A percentile compares a stretch with the other conserved stretches of the same genome.
Evolutionary conservation across 768 basidiomycete genomes (phyloP).

Genomic region (Boletus reticulatus): DNA sequence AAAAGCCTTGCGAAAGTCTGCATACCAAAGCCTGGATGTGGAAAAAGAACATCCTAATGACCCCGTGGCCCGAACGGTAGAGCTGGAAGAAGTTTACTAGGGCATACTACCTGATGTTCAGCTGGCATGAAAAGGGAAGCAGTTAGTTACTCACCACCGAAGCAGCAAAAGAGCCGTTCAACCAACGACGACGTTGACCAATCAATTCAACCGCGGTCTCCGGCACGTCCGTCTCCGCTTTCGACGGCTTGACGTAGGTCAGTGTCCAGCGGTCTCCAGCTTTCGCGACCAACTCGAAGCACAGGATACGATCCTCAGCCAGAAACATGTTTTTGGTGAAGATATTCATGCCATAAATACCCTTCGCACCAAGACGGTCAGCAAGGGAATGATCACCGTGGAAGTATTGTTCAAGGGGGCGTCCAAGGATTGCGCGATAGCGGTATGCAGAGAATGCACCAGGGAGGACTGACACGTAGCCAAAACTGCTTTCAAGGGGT

Average conservation of each 20-base stretch:
- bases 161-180: conserved; percentile 95
- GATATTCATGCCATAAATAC: conserved; percentile 95
- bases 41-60: conserved; percentile 95
- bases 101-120: conserved; percentile 59
- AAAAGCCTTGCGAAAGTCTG: conserved; percentile 7
- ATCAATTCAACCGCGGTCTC: conserved; percentile 91
- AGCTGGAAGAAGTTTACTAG: conserved; percentile 91
- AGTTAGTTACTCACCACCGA: conserved; percentile 61
- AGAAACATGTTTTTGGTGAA: conserved; percentile 94
- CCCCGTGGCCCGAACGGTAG: conserved; percentile 83
- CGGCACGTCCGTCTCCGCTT: conserved; percentile 95
- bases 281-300: conserved; percentile 96
- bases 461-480: conserved; percentile 92
- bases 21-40: conserved; percentile 88
- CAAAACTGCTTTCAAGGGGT: conserved; percentile 92
- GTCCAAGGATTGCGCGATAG: conserved; percentile 87
- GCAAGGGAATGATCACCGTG: conserved; percentile 88
- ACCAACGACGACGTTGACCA: conserved; percentile 93
- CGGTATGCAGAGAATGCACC: conserved; percentile 97
- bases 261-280: conserved; percentile 84
- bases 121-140: neutral
- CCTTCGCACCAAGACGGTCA: conserved; percentile 88
- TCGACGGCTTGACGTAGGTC: conserved; percentile 90
- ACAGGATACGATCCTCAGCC: conserved; percentile 95
- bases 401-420: conserved; percentile 83